Percentiles rank a stretch among this genome's conserved stretches.
These are phyloP conservation scores for Russula emetica DNA, from an alignment of 768 basidiomycete species.

Conservation along the genomic window DNA sequence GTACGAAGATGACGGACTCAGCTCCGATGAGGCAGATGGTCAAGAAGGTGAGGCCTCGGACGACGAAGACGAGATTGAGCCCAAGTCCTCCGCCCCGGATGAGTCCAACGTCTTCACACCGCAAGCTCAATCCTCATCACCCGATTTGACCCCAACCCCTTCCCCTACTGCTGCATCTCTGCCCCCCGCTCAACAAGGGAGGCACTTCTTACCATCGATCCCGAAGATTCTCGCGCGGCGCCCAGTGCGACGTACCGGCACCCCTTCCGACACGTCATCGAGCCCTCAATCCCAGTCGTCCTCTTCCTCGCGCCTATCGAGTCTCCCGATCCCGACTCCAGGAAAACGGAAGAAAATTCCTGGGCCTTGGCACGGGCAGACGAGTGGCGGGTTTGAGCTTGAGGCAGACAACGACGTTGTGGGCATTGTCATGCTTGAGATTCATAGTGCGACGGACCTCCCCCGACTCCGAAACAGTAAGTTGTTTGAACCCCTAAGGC, in stretches of 20 bases:
- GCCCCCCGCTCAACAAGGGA: constrained; percentile 30
- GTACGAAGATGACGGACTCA: constrained; percentile 74
- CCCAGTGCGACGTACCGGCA: constrained; percentile 33
- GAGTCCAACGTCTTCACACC: background rate
- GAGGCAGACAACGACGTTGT: constrained; percentile 74
- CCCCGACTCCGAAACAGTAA: constrained; percentile 83
- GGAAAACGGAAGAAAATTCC: constrained; percentile 40
- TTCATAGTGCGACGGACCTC: constrained; percentile 75
- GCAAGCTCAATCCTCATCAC: constrained; percentile 1
- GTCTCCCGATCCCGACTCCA: constrained; percentile 27
- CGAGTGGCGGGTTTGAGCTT: constrained; percentile 53
- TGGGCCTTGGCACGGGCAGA: constrained; percentile 38
- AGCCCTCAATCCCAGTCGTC: constrained; percentile 6
- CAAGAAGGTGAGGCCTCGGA: constrained; percentile 39
- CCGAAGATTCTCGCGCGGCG: constrained; percentile 38
- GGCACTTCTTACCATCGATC: constrained; percentile 31
- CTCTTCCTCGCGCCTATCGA: constrained; percentile 23
- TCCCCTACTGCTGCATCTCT: constrained; percentile 30
- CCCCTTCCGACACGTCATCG: constrained; percentile 33
- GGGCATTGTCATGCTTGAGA: constrained; percentile 94
- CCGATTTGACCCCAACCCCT: constrained; percentile 13
- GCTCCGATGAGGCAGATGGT: constrained; percentile 47
- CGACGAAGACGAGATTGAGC: constrained; percentile 35
- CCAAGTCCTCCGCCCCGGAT: constrained; percentile 6
- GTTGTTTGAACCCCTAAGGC: constrained; percentile 32